phyloP scores from a whole-genome alignment of 495 filamentous ascomycete species.

The Xylaria longipes region DNA sequence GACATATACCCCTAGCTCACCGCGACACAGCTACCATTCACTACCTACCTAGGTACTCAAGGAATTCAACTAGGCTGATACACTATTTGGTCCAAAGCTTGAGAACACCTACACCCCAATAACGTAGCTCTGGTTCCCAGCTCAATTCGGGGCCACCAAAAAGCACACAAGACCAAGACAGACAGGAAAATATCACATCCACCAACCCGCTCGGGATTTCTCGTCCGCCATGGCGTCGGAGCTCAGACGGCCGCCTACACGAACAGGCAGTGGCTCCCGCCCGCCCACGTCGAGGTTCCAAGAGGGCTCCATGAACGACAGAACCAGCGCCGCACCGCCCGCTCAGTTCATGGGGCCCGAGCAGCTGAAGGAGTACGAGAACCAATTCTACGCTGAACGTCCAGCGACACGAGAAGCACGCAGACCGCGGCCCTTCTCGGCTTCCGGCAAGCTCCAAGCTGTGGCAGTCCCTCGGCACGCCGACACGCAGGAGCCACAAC shows the following conservation, averaged over 20 bases:
- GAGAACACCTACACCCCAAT: neutral
- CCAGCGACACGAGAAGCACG: slow-evolving; percentile 22
- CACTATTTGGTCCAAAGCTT: neutral
- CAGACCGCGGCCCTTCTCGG: slow-evolving; percentile 33
- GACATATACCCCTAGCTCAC: slow-evolving; percentile 11
- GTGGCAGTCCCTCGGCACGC: neutral
- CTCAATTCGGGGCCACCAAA: neutral
- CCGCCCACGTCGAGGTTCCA: slow-evolving; percentile 59
- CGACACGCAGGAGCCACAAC: neutral
- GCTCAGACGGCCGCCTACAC: slow-evolving; percentile 29
- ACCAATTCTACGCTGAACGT: slow-evolving; percentile 40
- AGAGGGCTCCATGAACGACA: slow-evolving; percentile 80
- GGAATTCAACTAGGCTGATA: neutral
- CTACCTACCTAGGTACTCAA: neutral
- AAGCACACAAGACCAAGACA: neutral
- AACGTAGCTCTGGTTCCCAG: neutral
- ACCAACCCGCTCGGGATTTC: slow-evolving; percentile 4
- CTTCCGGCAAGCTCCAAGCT: slow-evolving; percentile 11
- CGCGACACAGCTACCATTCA: slow-evolving; percentile 5
- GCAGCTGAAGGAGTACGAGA: slow-evolving; percentile 46
- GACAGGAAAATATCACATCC: slow-evolving; percentile 19
- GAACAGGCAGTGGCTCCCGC: slow-evolving; percentile 55
- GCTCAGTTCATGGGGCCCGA: slow-evolving; percentile 63
- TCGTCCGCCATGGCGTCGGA: slow-evolving; percentile 33
- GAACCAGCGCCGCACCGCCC: slow-evolving; percentile 71